These are phyloP conservation scores for Penicillium canariense DNA, from an alignment of 495 filamentous ascomycete genomes.

Conservation along the genomic window DNA sequence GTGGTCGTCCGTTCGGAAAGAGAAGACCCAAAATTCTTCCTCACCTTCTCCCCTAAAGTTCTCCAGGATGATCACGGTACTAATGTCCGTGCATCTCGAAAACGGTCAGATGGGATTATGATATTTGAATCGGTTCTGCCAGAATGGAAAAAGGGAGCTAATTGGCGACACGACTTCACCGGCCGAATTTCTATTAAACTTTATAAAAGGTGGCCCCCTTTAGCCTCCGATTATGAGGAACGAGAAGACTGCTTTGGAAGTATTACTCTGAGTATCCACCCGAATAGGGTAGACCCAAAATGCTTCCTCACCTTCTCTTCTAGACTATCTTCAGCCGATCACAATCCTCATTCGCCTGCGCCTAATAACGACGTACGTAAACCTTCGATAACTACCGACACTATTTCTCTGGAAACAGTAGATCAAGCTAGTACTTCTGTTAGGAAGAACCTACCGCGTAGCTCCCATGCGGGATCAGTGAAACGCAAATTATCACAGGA, in stretches of 20 bases:
- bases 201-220: slow-evolving; percentile 10
- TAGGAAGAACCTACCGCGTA: not conserved
- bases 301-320: slow-evolving; percentile 12
- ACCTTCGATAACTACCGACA: slow-evolving; percentile 6
- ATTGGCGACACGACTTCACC: slow-evolving; percentile 5
- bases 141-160: slow-evolving; percentile 4
- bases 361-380: not conserved
- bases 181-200: slow-evolving; percentile 8
- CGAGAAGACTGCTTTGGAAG: slow-evolving; percentile 9
- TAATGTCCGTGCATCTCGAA: not conserved
- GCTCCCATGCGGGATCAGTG: not conserved
- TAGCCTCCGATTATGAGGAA: slow-evolving; percentile 10
- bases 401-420: slow-evolving; percentile 4
- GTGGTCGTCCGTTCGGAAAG: slow-evolving; percentile 2
- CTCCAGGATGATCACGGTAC: slow-evolving; percentile 1
- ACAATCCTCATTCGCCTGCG: slow-evolving; percentile 3
- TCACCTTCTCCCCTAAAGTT: slow-evolving; percentile 7
- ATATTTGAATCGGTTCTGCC: slow-evolving; percentile 4
- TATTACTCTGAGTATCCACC: slow-evolving; percentile 2
- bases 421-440: slow-evolving; percentile 1
- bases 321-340: slow-evolving; percentile 10
- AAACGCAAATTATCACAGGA: slow-evolving; percentile 8
- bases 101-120: slow-evolving; percentile 4
- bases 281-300: slow-evolving; percentile 7
- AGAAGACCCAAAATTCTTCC: slow-evolving; percentile 9